Evolutionary conservation across 23 red algal species (phyloP).

Genomic region (Gracilariopsis chorda): DNA sequence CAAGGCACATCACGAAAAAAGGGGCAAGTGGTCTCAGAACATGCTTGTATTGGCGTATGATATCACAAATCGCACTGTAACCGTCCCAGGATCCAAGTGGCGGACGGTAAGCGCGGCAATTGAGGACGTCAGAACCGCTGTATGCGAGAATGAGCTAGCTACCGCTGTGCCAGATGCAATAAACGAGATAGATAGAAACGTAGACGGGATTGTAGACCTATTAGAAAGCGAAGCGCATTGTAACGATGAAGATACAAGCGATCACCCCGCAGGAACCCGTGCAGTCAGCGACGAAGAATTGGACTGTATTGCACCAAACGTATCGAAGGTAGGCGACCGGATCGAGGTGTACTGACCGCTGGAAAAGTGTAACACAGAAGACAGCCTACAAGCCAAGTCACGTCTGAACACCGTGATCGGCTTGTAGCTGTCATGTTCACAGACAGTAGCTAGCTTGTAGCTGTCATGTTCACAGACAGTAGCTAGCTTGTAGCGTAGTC

Average conservation of each 20-base stretch:
- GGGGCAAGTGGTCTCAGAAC: background rate
- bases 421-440: too few relatives aligned
- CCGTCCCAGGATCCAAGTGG: background rate
- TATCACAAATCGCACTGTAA: background rate
- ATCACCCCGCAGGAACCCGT: background rate
- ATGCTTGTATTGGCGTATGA: background rate
- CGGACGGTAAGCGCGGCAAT: background rate
- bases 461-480: too few relatives aligned
- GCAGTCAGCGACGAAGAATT: background rate
- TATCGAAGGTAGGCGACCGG: too few relatives aligned
- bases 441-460: too few relatives aligned
- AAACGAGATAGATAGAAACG: background rate
- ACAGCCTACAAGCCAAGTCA: too few relatives aligned
- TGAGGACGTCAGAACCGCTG: background rate
- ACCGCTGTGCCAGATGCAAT: conserved; percentile 12
- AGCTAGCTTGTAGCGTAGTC: too few relatives aligned
- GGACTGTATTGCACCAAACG: background rate
- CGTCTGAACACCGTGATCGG: too few relatives aligned
- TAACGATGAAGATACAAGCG: background rate
- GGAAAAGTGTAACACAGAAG: too few relatives aligned
- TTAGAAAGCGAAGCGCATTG: background rate
- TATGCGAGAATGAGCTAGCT: background rate
- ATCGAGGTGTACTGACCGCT: too few relatives aligned
- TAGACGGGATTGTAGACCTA: background rate
- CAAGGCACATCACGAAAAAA: background rate